phyloP scores from a whole-genome alignment of 148 eudicot genomes.

The Rhododendron molle region DNA sequence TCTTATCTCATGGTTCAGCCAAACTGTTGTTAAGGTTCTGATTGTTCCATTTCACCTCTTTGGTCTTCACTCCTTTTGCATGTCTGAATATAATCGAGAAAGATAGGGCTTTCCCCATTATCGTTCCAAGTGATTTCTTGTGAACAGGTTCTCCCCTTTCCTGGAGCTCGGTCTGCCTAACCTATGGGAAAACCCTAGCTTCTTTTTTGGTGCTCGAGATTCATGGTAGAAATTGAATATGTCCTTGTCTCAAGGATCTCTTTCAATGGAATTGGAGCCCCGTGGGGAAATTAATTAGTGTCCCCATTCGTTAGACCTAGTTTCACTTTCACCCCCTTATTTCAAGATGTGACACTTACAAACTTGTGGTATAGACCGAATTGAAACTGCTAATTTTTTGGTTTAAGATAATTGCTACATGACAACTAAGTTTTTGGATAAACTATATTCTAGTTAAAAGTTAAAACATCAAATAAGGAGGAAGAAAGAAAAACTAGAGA shows the following conservation, averaged over 20 bases:
- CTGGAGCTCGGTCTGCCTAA: neutral
- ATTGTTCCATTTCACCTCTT: neutral
- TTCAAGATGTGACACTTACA: neutral
- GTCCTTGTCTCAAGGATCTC: neutral
- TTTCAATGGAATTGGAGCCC: neutral
- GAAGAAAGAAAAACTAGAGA: neutral
- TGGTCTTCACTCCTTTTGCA: neutral
- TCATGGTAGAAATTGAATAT: neutral
- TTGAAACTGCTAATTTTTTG: neutral
- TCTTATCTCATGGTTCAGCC: constrained; percentile 96
- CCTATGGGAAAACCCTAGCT: neutral
- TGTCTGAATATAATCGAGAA: neutral
- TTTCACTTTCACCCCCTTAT: neutral
- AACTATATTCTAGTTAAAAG: neutral
- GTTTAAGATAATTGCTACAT: neutral
- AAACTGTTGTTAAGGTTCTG: constrained; percentile 82
- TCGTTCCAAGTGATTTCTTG: neutral
- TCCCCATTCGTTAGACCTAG: neutral
- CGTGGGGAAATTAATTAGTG: neutral
- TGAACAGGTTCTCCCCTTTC: neutral
- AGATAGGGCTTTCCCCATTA: neutral
- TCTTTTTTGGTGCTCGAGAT: neutral
- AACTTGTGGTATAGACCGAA: neutral
- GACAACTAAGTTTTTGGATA: neutral
- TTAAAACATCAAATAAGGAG: neutral